These are phyloP conservation scores for Phoma herbarum DNA, from an alignment of 2,329 filamentous ascomycete genomes.

Conservation along the genomic window DNA sequence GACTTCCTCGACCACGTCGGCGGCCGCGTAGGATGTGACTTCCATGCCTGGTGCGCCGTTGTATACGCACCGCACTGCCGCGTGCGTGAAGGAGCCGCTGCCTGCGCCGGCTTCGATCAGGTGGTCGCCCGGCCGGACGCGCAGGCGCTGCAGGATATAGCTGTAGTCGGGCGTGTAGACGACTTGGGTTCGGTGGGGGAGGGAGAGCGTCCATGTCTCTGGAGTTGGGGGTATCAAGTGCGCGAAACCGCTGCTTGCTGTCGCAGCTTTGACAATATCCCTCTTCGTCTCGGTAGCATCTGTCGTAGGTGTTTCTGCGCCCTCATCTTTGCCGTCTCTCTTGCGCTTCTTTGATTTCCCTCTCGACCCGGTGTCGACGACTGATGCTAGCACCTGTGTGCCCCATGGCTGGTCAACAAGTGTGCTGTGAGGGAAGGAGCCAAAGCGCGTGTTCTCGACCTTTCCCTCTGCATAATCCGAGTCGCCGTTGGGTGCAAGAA, in stretches of 20 bases:
- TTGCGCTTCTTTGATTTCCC: conserved; percentile 67
- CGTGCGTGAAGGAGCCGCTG: conserved; percentile 85
- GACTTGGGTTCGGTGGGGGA: conserved; percentile 85
- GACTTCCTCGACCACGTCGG: conserved; percentile 32
- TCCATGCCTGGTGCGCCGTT: conserved; percentile 67
- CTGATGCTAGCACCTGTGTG: conserved; percentile 86
- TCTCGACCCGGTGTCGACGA: conserved; percentile 89
- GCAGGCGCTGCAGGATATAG: conserved; percentile 79
- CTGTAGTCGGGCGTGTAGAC: conserved; percentile 89
- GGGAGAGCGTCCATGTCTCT: conserved; percentile 80
- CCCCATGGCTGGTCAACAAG: conserved; percentile 82
- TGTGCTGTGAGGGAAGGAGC: conserved; percentile 69
- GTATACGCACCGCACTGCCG: conserved; percentile 77
- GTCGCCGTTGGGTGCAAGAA: conserved; percentile 55
- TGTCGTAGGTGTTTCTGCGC: conserved; percentile 22
- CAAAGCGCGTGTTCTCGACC: conserved; percentile 87
- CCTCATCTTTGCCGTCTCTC: conserved; percentile 51
- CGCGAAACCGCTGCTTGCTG: conserved; percentile 73
- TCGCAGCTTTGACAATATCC: conserved; percentile 49
- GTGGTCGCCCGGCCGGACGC: conserved; percentile 74
- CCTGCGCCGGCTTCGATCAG: conserved; percentile 84
- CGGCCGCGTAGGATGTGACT: conserved; percentile 15
- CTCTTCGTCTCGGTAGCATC: conserved; percentile 46
- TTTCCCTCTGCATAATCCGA: conserved; percentile 57
- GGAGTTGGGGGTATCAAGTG: conserved; percentile 82